Evolutionary conservation across 257 asterid species (phyloP).

Genomic region (Solanum dulcamara): DNA sequence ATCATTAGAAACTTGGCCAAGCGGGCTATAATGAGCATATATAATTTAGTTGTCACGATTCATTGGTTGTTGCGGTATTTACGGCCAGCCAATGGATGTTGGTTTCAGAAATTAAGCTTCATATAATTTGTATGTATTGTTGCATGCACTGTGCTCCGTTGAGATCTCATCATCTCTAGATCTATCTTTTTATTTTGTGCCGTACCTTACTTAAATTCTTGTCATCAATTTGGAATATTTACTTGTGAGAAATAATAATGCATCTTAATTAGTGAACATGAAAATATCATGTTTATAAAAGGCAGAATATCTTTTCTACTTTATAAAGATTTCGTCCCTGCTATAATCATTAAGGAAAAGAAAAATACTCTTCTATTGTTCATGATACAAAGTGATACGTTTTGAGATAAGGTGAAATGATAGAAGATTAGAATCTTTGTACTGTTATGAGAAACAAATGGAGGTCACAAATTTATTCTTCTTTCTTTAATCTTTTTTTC

Average conservation of each 20-base stretch:
- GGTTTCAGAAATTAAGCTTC: conserved; percentile 1
- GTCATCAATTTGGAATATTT: neutral
- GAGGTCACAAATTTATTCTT: neutral
- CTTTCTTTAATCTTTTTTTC: neutral
- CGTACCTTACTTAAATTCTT: neutral
- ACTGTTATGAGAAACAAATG: neutral
- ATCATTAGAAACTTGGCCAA: neutral
- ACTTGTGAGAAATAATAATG: neutral
- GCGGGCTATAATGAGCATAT: neutral
- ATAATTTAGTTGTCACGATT: neutral
- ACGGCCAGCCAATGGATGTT: conserved; percentile 30
- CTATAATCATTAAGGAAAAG: neutral
- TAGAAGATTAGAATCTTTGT: neutral
- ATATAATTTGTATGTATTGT: neutral
- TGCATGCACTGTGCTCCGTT: neutral
- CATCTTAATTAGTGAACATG: neutral
- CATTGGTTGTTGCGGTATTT: conserved; percentile 14
- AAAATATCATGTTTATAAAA: neutral
- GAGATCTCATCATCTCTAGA: neutral
- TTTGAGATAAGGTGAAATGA: neutral
- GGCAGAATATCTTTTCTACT: neutral
- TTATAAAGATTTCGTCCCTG: neutral
- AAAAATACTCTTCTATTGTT: neutral
- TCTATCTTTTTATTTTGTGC: neutral
- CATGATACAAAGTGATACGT: neutral